Evolutionary conservation across 164 flowering plant genomes (phyloP).

Genomic region (Aristolochia californica): DNA sequence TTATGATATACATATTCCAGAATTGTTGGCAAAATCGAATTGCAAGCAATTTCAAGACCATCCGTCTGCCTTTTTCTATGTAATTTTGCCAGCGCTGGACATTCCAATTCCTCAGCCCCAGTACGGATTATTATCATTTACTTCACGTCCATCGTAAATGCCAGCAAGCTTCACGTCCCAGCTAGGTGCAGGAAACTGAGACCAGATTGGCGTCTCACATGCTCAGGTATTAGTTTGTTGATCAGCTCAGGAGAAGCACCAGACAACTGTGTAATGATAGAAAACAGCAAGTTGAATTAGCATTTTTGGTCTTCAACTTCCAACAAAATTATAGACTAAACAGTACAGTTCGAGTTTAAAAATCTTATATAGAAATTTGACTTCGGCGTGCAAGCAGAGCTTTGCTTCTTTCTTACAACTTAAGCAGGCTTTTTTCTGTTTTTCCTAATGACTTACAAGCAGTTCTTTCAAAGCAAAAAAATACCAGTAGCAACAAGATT

Average conservation of each 20-base stretch:
- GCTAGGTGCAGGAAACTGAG: conserved; percentile 30
- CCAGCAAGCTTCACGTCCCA: conserved; percentile 18
- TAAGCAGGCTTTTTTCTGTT: too few relatives aligned
- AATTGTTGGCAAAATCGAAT: conserved; percentile 6
- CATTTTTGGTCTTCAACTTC: too few relatives aligned
- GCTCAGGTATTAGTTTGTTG: conserved; percentile 70
- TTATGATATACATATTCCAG: conserved; percentile 15
- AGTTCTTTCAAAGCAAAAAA: too few relatives aligned
- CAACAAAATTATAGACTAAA: too few relatives aligned
- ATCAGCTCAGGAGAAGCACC: conserved; percentile 82
- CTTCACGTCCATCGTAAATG: background rate
- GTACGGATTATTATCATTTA: background rate
- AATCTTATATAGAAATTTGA: too few relatives aligned
- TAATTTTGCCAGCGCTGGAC: conserved; percentile 5
- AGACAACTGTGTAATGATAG: conserved; percentile 37
- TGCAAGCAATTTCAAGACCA: conserved; percentile 6
- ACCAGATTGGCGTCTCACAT: conserved; percentile 53
- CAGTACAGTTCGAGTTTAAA: too few relatives aligned
- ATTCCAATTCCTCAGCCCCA: background rate
- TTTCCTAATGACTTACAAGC: too few relatives aligned
- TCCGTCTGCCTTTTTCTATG: conserved; percentile 3
- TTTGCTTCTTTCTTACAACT: too few relatives aligned
- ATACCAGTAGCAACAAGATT: too few relatives aligned
- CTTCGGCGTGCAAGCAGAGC: too few relatives aligned
- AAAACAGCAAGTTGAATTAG: background rate